phyloP scores from a whole-genome alignment of 139 green algal genomes.

The Desmodesmus armatus region DNA sequence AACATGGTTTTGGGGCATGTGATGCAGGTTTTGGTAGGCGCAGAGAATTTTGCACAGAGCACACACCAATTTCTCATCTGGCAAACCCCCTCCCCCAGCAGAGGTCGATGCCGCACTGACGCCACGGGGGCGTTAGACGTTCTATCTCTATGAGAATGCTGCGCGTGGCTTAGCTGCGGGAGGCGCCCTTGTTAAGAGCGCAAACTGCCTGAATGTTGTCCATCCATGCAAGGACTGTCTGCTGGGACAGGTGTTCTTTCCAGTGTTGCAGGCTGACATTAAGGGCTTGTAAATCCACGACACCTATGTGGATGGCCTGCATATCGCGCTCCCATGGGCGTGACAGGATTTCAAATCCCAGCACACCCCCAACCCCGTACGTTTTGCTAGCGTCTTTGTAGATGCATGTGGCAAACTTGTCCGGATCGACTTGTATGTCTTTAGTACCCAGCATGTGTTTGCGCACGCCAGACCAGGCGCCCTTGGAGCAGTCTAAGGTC shows the following conservation, averaged over 20 bases:
- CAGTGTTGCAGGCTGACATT: background rate
- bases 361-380: slow-evolving; percentile 11
- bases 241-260: background rate
- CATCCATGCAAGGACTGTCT: background rate
- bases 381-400: slow-evolving; percentile 35
- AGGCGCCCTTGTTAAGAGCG: background rate
- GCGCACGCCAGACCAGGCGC: background rate
- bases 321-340: background rate
- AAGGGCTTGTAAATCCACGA: slow-evolving; percentile 23
- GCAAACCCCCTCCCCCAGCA: too few species aligned
- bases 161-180: background rate
- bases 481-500: background rate
- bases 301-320: slow-evolving; percentile 21
- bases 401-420: background rate
- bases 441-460: slow-evolving; percentile 7
- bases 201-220: background rate
- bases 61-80: too few species aligned
- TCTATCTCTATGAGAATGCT: background rate
- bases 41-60: too few species aligned
- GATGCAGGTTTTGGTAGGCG: too few species aligned
- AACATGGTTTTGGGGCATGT: too few species aligned
- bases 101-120: too few species aligned
- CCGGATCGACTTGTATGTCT: slow-evolving; percentile 19
- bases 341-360: background rate
- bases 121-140: too few species aligned